Evolutionary conservation across 257 asterid species (phyloP).

Genomic region (Schizonepeta tenuifolia): DNA sequence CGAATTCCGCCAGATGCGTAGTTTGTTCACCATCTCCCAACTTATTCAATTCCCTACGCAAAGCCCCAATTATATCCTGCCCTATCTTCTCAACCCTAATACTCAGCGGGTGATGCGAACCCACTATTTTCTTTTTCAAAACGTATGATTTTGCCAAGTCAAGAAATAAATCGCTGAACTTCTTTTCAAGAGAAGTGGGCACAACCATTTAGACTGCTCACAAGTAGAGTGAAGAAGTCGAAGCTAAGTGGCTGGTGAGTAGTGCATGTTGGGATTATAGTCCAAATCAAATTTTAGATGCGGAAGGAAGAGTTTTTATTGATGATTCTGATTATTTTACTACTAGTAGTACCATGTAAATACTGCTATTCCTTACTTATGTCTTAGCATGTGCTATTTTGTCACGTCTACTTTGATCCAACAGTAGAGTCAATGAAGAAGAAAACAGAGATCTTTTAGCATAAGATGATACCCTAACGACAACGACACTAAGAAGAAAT

Average conservation of each 20-base stretch:
- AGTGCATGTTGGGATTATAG: slow-evolving; percentile 23
- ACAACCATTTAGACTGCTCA: too few relatives aligned
- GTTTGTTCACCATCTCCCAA: slow-evolving; percentile 45
- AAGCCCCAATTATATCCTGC: slow-evolving; percentile 65
- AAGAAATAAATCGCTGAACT: too few relatives aligned
- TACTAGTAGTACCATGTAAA: too few relatives aligned
- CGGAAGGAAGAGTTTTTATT: slow-evolving; percentile 13
- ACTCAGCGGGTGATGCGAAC: slow-evolving; percentile 75
- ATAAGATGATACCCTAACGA: too few relatives aligned
- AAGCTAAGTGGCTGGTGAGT: slow-evolving; percentile 67
- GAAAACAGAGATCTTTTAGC: slow-evolving; percentile 47
- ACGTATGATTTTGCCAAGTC: too few relatives aligned
- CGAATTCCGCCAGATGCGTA: slow-evolving; percentile 83
- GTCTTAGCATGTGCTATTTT: too few relatives aligned
- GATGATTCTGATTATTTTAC: slow-evolving; percentile 13
- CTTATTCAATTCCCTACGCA: slow-evolving; percentile 78
- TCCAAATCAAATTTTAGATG: slow-evolving; percentile 18
- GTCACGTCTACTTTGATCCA: slow-evolving; percentile 22
- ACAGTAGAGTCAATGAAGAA: slow-evolving; percentile 54
- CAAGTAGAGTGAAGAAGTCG: slow-evolving; percentile 57
- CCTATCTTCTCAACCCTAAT: slow-evolving; percentile 72
- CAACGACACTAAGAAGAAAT: too few relatives aligned
- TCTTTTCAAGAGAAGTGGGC: too few relatives aligned
- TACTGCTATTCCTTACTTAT: too few relatives aligned
- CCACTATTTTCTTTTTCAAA: slow-evolving; percentile 57